A percentile compares a stretch with the other conserved stretches of the same genome.
Evolutionary conservation across 805 yeast species (phyloP).

Genomic region (Teunomyces lycoperdinae): DNA sequence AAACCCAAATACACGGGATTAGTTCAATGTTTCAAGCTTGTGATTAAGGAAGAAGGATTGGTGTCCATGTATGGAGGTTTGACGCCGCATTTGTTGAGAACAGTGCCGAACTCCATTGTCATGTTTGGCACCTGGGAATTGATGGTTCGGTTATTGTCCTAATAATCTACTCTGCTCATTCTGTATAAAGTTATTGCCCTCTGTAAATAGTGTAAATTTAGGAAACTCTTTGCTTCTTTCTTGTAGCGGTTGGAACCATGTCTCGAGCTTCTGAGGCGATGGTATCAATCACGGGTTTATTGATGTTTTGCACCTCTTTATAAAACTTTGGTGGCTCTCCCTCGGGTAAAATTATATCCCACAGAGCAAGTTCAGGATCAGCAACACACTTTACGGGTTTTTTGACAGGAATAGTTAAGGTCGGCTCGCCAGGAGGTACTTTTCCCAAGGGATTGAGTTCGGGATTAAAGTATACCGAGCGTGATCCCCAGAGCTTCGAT

Average conservation of each 20-base stretch:
- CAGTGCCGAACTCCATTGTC: constrained; percentile 96
- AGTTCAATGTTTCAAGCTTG: constrained; percentile 77
- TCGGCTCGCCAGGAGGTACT: constrained; percentile 39
- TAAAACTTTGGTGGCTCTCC: constrained; percentile 48
- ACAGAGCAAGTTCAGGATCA: constrained; percentile 6
- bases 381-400: neutral
- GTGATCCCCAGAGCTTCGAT: constrained; percentile 39
- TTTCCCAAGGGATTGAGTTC: constrained; percentile 63
- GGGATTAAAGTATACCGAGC: constrained; percentile 61
- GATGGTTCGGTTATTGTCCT: constrained; percentile 36
- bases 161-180: neutral
- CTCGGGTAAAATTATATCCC: constrained; percentile 35
- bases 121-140: constrained; percentile 99
- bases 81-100: constrained; percentile 93
- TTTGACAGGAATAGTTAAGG: constrained; percentile 32
- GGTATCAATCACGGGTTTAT: constrained; percentile 8
- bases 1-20: constrained; percentile 86
- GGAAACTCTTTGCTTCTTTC: neutral
- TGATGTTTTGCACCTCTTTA: constrained; percentile 35
- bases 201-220: constrained; percentile 6
- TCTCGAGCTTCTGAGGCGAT: constrained; percentile 8
- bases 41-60: constrained; percentile 90
- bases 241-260: neutral
- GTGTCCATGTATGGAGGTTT: constrained; percentile 95
- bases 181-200: constrained; percentile 2